Percentiles rank a stretch among this genome's conserved stretches.
Conservation (phyloP, 2,329 filamentous ascomycete genomes). For the Cladophialophora chaetospira region DNA sequence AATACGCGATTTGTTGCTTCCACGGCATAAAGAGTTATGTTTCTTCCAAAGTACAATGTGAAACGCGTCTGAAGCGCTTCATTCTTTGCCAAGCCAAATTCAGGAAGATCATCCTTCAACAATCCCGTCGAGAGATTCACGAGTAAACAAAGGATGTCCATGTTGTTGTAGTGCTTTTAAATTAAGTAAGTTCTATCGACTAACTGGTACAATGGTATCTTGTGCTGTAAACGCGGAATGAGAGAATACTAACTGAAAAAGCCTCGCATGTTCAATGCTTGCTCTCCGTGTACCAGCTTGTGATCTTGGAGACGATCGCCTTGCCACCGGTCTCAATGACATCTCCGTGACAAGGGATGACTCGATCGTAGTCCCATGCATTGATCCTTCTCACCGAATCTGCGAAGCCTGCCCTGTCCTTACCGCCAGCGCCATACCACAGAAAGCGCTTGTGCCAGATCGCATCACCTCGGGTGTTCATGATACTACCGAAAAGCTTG, state of each 20-base stretch:
- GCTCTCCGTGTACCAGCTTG: conserved; percentile 75
- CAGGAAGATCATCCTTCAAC: too few species aligned
- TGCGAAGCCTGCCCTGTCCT: conserved; percentile 69
- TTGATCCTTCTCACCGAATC: conserved; percentile 69
- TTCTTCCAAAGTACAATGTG: neutral
- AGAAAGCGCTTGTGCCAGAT: conserved; percentile 76
- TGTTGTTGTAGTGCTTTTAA: too few species aligned
- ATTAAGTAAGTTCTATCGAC: too few species aligned
- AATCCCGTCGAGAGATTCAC: too few species aligned
- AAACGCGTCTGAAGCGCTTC: neutral
- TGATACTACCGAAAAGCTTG: conserved; percentile 58
- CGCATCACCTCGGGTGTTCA: conserved; percentile 64
- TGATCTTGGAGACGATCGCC: conserved; percentile 72
- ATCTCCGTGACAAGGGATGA: conserved; percentile 94
- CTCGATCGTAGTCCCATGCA: conserved; percentile 78
- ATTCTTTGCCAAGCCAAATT: neutral
- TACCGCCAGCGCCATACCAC: conserved; percentile 70
- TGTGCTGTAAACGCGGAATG: neutral
- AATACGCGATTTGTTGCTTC: neutral
- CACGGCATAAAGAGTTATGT: neutral
- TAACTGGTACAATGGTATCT: conserved; percentile 1
- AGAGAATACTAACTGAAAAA: neutral
- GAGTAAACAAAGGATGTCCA: too few species aligned
- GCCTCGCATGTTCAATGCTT: conserved; percentile 35
- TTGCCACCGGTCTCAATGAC: conserved; percentile 76